Evolutionary conservation across 106 monocot species (phyloP), one percentile per base, ranked within the genome.

Genomic region (Agapanthus africanus): DNA sequence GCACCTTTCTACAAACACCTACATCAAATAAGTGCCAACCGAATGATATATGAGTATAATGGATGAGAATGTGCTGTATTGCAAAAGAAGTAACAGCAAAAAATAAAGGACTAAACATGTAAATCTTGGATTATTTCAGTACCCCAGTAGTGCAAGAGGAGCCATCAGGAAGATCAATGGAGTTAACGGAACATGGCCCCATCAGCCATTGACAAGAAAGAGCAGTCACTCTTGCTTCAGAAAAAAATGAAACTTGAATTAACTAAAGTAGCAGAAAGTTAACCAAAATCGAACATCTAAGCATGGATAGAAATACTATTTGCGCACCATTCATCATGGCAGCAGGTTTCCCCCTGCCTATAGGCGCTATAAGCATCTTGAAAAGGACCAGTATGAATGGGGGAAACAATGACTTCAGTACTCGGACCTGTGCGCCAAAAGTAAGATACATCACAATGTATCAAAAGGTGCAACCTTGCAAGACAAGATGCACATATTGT

Each of bases 141-240:
- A 97, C 95, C 80, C 95, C 95, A 76, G 86, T 91, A 38, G 66
- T 64, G 67, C 86, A 88, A 39, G 82, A 80, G 51, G 80, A 77
- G 59, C 91, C 91, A 89, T 88, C 88, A 51, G 84, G 86, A 77
- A 97, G 86, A 56, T 79, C 80, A 63, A 97, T 47, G 8, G 82
- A 76, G 74, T 97, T 97, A 51, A 97, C 79, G 25, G 82, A 84
- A 68, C 86, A 97, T 57, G 79, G 76, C 18, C 91, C 95, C 95
- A 97, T 97, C 47, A 97, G 70, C 95, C 95, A 97, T 71, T 97
- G 83, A 69, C 95, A 97, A 70, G 86, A 97, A 36, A 86, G 47
- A 25, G 84, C 86, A 39, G 95, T 97, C 70, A 84, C 95, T 83
- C 91, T 84, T 75, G 95, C 95, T 97, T 73, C 71, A 81, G 14